A percentile compares a stretch with the other conserved stretches of the same genome.
phyloP scores from a whole-genome alignment of 139 green algal species.

The Spirogloea muscicola region DNA sequence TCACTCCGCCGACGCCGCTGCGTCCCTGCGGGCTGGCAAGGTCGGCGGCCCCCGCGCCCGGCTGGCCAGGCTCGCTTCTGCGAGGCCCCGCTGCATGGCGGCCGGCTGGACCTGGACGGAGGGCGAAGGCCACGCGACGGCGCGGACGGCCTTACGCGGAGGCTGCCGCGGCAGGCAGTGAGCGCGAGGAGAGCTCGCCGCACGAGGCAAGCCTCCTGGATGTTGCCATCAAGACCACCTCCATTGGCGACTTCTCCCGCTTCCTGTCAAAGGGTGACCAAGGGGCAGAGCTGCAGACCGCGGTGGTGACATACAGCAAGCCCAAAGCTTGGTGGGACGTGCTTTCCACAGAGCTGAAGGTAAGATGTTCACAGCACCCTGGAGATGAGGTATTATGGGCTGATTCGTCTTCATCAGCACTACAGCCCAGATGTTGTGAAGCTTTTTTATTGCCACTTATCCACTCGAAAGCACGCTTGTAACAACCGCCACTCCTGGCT shows the following conservation, averaged over 20 bases:
- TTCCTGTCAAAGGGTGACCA: constrained; percentile 1
- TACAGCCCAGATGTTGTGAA: neutral
- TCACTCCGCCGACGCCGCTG: no score
- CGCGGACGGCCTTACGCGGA: no score
- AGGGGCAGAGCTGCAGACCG: constrained; percentile 40
- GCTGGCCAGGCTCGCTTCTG: no score
- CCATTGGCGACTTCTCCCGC: neutral
- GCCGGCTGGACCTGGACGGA: no score
- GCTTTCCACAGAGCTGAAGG: constrained; percentile 14
- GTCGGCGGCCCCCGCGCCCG: no score
- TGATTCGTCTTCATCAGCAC: neutral
- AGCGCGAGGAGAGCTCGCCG: neutral
- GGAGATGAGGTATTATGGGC: neutral
- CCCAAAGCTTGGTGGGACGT: constrained; percentile 28
- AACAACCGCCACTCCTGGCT: neutral
- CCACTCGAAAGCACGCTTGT: neutral
- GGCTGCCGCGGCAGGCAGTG: neutral
- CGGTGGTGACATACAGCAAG: constrained; percentile 37
- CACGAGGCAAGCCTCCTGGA: neutral
- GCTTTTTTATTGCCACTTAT: neutral
- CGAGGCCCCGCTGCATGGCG: no score
- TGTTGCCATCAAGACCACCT: neutral
- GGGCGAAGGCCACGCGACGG: no score
- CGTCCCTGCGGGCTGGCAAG: no score
- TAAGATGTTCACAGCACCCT: neutral